These are phyloP conservation scores for Starmera caribaea DNA, from an alignment of 805 yeast species.

Conservation along the genomic window DNA sequence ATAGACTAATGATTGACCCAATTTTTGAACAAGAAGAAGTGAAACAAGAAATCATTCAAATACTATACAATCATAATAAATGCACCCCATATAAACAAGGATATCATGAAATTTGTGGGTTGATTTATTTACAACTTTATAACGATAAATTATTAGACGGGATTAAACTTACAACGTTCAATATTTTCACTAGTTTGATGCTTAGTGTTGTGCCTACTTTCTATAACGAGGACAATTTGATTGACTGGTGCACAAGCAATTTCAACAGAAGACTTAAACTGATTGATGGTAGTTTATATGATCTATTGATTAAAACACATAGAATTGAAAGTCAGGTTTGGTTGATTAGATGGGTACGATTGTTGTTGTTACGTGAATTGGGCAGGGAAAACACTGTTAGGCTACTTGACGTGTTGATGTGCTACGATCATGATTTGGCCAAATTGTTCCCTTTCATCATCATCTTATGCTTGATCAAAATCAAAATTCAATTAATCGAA, in stretches of 20 bases:
- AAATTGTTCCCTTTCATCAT: conserved; percentile 30
- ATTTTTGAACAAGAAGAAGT: conserved; percentile 8
- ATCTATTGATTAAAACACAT: conserved; percentile 31
- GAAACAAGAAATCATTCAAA: conserved; percentile 13
- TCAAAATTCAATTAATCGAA: conserved; percentile 34
- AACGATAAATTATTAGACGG: conserved; percentile 22
- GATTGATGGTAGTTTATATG: conserved; percentile 37
- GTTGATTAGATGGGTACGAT: conserved; percentile 39
- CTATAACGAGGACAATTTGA: conserved; percentile 30
- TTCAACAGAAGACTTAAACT: conserved; percentile 34
- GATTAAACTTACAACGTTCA: conserved; percentile 28
- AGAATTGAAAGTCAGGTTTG: conserved; percentile 40
- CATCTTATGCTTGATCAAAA: conserved; percentile 30
- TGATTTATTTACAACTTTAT: conserved; percentile 31
- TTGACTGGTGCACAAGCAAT: conserved; percentile 30
- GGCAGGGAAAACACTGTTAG: conserved; percentile 26
- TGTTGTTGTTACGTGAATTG: conserved; percentile 35
- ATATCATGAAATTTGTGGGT: conserved; percentile 40
- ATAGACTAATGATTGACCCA: conserved; percentile 17
- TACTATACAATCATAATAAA: conserved; percentile 15
- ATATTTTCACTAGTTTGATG: conserved; percentile 36
- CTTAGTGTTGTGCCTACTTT: conserved; percentile 32
- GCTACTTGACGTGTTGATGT: conserved; percentile 34
- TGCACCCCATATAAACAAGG: conserved; percentile 36
- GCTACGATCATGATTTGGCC: conserved; percentile 19